These are phyloP conservation scores for Corymbia citriodora DNA, from an alignment of 441 rosid genomes.

Conservation along the genomic window DNA sequence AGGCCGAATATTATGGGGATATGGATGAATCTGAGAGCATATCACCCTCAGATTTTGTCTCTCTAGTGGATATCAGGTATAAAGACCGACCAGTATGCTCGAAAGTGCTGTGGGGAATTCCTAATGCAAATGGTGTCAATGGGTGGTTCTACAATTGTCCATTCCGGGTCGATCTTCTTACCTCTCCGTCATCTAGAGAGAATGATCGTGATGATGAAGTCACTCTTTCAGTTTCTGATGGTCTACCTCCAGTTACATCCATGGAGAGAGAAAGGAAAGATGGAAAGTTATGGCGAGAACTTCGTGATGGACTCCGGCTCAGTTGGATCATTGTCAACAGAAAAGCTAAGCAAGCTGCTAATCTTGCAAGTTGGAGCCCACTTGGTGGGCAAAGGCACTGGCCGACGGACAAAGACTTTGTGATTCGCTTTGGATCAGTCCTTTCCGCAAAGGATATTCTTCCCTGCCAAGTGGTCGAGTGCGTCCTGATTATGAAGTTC, in stretches of 20 bases:
- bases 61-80: slow-evolving; percentile 57
- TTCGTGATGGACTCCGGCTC: slow-evolving; percentile 52
- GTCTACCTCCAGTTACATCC: slow-evolving; percentile 51
- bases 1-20: slow-evolving; percentile 73
- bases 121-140: slow-evolving; percentile 51
- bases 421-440: slow-evolving; percentile 63
- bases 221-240: slow-evolving; percentile 55
- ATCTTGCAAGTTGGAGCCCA: slow-evolving; percentile 72
- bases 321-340: slow-evolving; percentile 75
- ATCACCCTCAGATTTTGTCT: slow-evolving; percentile 55
- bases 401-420: slow-evolving; percentile 75
- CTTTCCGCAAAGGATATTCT: slow-evolving; percentile 64
- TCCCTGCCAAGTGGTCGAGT: slow-evolving; percentile 62
- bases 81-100: slow-evolving; percentile 57
- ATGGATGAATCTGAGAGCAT: slow-evolving; percentile 37
- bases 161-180: slow-evolving; percentile 58
- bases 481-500: slow-evolving; percentile 68
- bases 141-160: slow-evolving; percentile 78
- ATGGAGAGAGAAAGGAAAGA: slow-evolving; percentile 71
- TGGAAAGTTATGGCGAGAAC: slow-evolving; percentile 71
- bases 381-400: slow-evolving; percentile 79
- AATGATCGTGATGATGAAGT: slow-evolving; percentile 47
- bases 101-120: slow-evolving; percentile 68
- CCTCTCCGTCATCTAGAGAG: slow-evolving; percentile 27
- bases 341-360: slow-evolving; percentile 60